A percentile compares a stretch with the other conserved stretches of the same genome.
Evolutionary conservation across 768 basidiomycete species (phyloP).

Genomic region (Lactarius hengduanensis): DNA sequence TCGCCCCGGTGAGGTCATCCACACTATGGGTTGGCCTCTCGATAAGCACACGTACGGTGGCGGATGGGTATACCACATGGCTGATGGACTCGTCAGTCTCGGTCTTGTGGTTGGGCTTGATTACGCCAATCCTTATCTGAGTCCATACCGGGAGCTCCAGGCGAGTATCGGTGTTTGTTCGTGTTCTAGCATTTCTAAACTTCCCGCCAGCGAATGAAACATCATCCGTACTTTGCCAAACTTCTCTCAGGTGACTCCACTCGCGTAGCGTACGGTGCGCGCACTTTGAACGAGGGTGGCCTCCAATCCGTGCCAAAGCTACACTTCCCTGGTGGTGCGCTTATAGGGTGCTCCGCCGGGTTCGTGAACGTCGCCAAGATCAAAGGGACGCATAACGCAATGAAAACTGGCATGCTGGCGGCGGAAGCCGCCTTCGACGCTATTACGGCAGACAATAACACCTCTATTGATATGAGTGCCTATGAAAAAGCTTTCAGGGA

Average conservation of each 20-base stretch:
- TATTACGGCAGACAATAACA: conserved; percentile 39
- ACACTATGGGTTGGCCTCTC: conserved; percentile 94
- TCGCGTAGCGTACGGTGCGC: conserved; percentile 88
- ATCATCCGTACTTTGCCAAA: conserved; percentile 87
- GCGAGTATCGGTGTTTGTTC: conserved; percentile 41
- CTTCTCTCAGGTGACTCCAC: conserved; percentile 70
- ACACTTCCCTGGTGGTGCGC: conserved; percentile 90
- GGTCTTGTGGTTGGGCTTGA: conserved; percentile 94
- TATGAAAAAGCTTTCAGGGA: conserved; percentile 69
- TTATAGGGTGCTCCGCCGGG: conserved; percentile 94
- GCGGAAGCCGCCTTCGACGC: conserved; percentile 82
- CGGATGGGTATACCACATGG: conserved; percentile 96
- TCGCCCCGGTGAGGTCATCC: conserved; percentile 79
- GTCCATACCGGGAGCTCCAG: conserved; percentile 92
- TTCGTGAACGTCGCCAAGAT: conserved; percentile 97
- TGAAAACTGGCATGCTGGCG: conserved; percentile 98
- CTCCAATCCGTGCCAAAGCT: conserved; percentile 84
- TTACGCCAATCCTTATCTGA: conserved; percentile 90
- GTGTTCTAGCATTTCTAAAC: not conserved
- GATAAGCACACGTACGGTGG: conserved; percentile 83
- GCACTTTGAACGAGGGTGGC: conserved; percentile 91
- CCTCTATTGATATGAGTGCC: conserved; percentile 58
- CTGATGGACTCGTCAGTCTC: conserved; percentile 81
- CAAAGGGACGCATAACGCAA: conserved; percentile 97
- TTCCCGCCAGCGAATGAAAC: conserved; percentile 77